phyloP scores from a whole-genome alignment of 2,329 filamentous ascomycete species.

The Claviceps pusilla region DNA sequence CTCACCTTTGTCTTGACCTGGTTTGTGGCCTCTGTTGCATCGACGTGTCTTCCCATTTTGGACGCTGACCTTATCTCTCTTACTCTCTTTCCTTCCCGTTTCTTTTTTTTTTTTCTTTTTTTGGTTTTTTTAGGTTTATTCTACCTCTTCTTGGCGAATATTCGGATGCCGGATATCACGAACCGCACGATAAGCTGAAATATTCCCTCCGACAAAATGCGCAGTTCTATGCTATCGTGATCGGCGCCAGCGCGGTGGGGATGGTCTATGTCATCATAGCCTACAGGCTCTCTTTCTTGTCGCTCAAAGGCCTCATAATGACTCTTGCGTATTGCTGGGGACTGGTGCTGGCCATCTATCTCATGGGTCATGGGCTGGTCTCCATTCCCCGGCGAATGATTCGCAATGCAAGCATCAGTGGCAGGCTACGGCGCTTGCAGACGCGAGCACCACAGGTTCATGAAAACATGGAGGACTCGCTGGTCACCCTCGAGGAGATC shows the following conservation, averaged over 20 bases:
- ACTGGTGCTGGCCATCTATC: conserved; percentile 77
- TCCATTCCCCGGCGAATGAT: conserved; percentile 73
- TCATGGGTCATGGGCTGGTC: conserved; percentile 95
- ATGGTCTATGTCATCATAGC: conserved; percentile 71
- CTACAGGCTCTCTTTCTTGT: conserved; percentile 56
- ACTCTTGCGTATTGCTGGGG: conserved; percentile 91
- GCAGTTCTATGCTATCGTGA: conserved; percentile 70
- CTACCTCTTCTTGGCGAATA: conserved; percentile 90
- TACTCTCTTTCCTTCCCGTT: too few species aligned
- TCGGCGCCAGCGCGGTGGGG: conserved; percentile 54
- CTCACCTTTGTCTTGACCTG: conserved; percentile 89
- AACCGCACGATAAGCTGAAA: conserved; percentile 62
- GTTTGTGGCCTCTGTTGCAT: conserved; percentile 30
- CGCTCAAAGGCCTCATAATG: conserved; percentile 77
- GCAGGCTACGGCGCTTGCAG: conserved; percentile 61
- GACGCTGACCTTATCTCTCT: neutral
- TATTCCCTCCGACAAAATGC: conserved; percentile 82
- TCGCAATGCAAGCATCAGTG: conserved; percentile 62
- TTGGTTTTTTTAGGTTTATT: conserved; percentile 47
- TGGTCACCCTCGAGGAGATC: conserved; percentile 62
- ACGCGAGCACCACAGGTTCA: conserved; percentile 64
- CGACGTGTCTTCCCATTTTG: neutral
- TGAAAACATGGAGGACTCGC: conserved; percentile 76
- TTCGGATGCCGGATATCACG: conserved; percentile 82
- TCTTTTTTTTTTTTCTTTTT: neutral